These are phyloP conservation scores for Talaromyces sp. DNA, from an alignment of 2,329 filamentous ascomycete species.

Conservation along the genomic window DNA sequence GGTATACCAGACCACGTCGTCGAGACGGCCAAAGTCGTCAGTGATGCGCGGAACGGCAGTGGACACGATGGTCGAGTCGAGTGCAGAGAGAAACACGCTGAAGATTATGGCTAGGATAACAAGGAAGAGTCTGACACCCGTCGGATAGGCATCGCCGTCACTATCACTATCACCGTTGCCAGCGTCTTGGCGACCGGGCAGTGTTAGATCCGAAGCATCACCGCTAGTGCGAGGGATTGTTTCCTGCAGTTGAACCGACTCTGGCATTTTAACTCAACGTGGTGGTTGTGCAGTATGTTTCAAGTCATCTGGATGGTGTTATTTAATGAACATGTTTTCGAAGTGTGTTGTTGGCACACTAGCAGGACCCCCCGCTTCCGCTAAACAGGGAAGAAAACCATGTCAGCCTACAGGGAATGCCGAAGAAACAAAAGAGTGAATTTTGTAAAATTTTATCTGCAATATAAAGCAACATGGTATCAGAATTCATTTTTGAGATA, in stretches of 20 bases:
- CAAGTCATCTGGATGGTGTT: neutral
- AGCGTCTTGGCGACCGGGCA: neutral
- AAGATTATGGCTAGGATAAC: slow-evolving; percentile 4
- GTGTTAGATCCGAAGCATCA: neutral
- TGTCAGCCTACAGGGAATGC: too few relatives aligned
- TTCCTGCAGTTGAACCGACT: neutral
- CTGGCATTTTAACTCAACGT: neutral
- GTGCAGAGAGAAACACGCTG: slow-evolving; percentile 9
- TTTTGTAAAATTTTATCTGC: too few relatives aligned
- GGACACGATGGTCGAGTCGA: slow-evolving; percentile 21
- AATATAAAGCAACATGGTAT: too few relatives aligned
- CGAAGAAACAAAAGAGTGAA: too few relatives aligned
- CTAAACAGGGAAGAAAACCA: too few relatives aligned
- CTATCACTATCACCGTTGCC: neutral
- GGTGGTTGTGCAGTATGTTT: neutral
- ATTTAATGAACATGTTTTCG: neutral
- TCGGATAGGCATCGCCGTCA: neutral
- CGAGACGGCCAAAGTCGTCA: slow-evolving; percentile 19
- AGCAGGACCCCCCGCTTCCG: too few relatives aligned
- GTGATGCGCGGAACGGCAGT: slow-evolving; percentile 25
- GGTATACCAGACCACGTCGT: slow-evolving; percentile 31
- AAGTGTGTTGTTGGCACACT: neutral
- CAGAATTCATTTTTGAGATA: too few relatives aligned
- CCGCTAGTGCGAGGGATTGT: neutral
- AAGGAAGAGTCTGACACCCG: neutral